These are phyloP conservation scores for Penicillium sp. DNA, from an alignment of 2,329 filamentous ascomycete species.

Conservation along the genomic window DNA sequence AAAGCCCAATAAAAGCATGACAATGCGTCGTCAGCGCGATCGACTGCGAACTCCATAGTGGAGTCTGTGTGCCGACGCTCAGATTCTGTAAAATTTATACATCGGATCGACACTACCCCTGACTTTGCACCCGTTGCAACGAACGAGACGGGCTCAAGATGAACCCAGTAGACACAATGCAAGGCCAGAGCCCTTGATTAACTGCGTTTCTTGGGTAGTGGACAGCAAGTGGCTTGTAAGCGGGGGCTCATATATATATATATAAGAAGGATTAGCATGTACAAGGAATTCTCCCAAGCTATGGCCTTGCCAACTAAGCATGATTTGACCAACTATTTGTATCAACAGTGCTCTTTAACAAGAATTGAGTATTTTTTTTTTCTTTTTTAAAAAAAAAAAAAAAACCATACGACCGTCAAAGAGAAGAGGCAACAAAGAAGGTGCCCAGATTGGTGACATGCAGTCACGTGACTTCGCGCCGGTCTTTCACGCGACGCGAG, in stretches of 20 bases:
- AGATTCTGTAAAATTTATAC: background rate
- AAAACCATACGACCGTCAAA: background rate
- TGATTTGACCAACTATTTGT: background rate
- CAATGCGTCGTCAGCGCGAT: constrained; percentile 18
- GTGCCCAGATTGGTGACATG: background rate
- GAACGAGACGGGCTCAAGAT: background rate
- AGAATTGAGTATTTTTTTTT: background rate
- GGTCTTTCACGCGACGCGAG: constrained; percentile 14
- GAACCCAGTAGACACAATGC: background rate
- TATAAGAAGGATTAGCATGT: background rate
- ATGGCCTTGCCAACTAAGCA: background rate
- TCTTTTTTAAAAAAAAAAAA: too few relatives aligned
- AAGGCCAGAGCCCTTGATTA: background rate
- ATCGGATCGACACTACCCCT: background rate
- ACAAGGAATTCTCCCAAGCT: background rate
- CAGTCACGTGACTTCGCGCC: constrained; percentile 21
- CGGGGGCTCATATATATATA: background rate
- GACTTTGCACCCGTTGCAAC: background rate
- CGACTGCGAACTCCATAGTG: constrained; percentile 17
- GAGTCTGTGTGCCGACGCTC: constrained; percentile 5
- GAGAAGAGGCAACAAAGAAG: background rate
- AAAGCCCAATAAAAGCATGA: constrained; percentile 12
- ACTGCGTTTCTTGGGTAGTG: background rate
- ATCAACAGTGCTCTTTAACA: background rate
- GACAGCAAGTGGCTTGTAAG: background rate